Percentiles rank a stretch among this genome's conserved stretches.
phyloP scores from a whole-genome alignment of 2,329 filamentous ascomycete genomes.

The Aspergillus melleus region DNA sequence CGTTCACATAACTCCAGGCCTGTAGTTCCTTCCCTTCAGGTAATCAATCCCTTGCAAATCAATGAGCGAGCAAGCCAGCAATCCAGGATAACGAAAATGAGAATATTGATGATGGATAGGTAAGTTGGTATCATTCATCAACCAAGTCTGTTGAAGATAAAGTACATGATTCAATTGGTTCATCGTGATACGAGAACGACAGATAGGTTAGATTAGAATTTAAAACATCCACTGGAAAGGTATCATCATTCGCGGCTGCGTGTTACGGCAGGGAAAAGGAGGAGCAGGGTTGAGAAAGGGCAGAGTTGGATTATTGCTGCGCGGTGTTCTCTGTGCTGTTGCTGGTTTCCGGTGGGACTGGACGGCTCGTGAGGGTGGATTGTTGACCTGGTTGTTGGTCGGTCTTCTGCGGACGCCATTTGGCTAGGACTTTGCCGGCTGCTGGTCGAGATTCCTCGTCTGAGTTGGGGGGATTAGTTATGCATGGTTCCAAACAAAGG shows the following conservation, averaged over 20 bases:
- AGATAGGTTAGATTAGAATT: neutral
- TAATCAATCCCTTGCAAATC: neutral
- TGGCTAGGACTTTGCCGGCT: slow-evolving; percentile 55
- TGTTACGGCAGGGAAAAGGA: neutral
- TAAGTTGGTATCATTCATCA: neutral
- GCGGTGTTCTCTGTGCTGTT: neutral
- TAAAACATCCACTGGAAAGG: neutral
- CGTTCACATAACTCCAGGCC: neutral
- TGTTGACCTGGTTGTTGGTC: slow-evolving; percentile 18
- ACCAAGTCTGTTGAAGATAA: neutral
- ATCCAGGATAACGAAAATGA: neutral
- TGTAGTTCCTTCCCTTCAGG: neutral
- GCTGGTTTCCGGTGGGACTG: neutral
- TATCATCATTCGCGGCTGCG: neutral
- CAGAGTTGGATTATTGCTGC: neutral
- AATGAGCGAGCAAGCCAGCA: too few relatives aligned
- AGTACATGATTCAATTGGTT: neutral
- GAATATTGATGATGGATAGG: neutral
- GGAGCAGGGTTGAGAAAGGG: neutral
- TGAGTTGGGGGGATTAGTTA: slow-evolving; percentile 15
- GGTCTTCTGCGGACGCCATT: slow-evolving; percentile 54
- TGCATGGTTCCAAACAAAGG: slow-evolving; percentile 6
- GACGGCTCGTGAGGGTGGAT: slow-evolving; percentile 12
- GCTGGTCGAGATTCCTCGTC: slow-evolving; percentile 50
- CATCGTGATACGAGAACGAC: neutral